Base-by-base conservation (phyloP, 371 early-diverging fungal genomes). In the Mucor sp. region DNA sequence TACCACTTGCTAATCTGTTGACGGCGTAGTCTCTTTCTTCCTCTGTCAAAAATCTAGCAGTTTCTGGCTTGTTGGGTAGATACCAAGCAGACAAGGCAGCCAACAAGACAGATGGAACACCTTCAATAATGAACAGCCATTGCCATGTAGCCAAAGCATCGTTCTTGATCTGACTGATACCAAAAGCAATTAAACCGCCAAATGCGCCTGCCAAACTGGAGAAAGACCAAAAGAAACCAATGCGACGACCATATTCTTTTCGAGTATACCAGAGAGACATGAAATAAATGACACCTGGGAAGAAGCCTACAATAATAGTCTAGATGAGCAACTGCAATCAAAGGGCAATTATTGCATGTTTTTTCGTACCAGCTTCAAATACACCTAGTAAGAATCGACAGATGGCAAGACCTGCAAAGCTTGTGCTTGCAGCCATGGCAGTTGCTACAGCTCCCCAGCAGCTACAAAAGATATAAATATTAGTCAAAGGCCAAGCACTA, bases 31-130 rank as follows among this genome's bases (percentile, higher is more conserved):
- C 74, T n/a, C 79, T 69, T 66, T 92, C 91, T 66, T 81, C 77
- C 0, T 75, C 60, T 7, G 82, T 87, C 47, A 92, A 71, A 68
- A 85, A 90, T 23, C 55, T 68, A 0, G 88, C 82, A 0, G 76
- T 83, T 27, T 83, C 84, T 0, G 91, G 90, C 6, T 66, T 78
- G 50, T 87, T 77, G 1, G 93, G 89, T n/a, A 92, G 69, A 11
- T 76, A 68, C 69, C 69, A 83, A 33, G 69, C 74, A 19, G 79
- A 73, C 6, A 84, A 69, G 11, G 56, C 23, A 1, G 83, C 76
- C 23, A 84, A 39, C 0, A 86, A 8, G 4, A 84, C 68, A 15
- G 85, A 79, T 0, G 85, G 80, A 1, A 73, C 25, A 37, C 86
- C 86, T 74, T 88, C 86, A 12, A 86, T 74, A 25, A 88, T 62